These are phyloP conservation scores for Sporothrix luriei DNA, from an alignment of 2,329 filamentous ascomycete genomes.

Conservation along the genomic window DNA sequence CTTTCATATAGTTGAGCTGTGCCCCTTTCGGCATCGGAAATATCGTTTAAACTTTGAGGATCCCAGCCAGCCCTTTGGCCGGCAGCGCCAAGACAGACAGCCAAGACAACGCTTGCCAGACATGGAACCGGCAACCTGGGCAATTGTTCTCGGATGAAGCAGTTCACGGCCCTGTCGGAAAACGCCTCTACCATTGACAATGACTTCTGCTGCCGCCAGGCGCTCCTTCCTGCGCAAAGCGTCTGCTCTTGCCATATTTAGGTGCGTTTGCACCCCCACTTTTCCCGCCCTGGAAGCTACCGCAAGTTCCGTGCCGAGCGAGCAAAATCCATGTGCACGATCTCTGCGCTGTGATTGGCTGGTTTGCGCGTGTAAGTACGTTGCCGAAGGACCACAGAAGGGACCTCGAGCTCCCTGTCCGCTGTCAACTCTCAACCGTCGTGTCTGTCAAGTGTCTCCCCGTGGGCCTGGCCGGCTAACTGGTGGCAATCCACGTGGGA, in stretches of 20 bases:
- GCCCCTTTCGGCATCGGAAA: too few species aligned
- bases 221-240: too few species aligned
- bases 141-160: too few species aligned
- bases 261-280: not conserved
- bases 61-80: not conserved
- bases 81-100: not conserved
- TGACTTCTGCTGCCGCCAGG: too few species aligned
- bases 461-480: not conserved
- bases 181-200: not conserved
- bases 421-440: too few species aligned
- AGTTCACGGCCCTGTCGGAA: not conserved
- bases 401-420: not conserved
- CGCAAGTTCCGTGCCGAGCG: slow-evolving; percentile 5
- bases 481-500: slow-evolving; percentile 10
- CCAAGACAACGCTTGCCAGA: not conserved
- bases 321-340: slow-evolving; percentile 17
- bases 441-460: not conserved
- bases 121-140: not conserved
- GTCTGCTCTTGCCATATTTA: too few species aligned
- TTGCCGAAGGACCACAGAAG: not conserved
- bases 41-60: too few species aligned
- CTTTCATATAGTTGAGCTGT: too few species aligned
- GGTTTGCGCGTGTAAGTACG: not conserved
- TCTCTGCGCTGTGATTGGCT: slow-evolving; percentile 15
- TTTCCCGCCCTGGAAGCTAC: slow-evolving; percentile 4